Evolutionary conservation across 139 green algal species (phyloP), one percentile per base, ranked within the genome.

Genomic region (Volvox africanus): DNA sequence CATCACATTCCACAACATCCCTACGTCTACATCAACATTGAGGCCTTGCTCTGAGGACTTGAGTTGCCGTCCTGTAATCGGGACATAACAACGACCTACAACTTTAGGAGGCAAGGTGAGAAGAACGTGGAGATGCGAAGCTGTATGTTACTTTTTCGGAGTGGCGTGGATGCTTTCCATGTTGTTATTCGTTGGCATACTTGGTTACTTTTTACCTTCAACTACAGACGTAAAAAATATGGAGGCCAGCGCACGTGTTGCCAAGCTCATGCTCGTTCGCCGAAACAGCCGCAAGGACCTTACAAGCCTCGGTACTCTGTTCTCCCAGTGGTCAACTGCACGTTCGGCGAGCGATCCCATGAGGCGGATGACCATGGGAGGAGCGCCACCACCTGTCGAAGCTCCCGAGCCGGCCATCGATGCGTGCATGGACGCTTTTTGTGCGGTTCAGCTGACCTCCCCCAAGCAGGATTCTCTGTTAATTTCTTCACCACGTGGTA

Each of bases 281-380:
- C 30, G 55, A 30, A 62, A 61, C 18, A 82, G n/a, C 69, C 69
- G 50, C 32, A 71, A 82, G n/a, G n/a, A 71, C 28, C 33, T 82
- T 18, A 32, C 20, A 2, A 30, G 28, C 71, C 30, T 90, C 0
- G 86, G 86, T 2, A 76, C 50, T 20, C 30, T 83, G 6, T 69
- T 81, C 50, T 14, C 30, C 28, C n/a, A 73, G 16, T 89, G 68
- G 69, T 80, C 84, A 55, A 55, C 5, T 28, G 37, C n/a, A 3
- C 81, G 81, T n/a, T 33, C 19, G 24, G 22, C 80, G 62, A 55
- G 13, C 82, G 82, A 88, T 21, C 32, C 65, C 21, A 62, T 65
- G 20, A 37, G 86, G 9, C 86, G 86, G 37, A 83, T 90, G 86
- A 83, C 86, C 30, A 90, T 90, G 86, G 86, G 86, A 21, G 86